Base-by-base conservation (phyloP, 1,284 basidiomycete species). In the Ganoderma sinense region DNA sequence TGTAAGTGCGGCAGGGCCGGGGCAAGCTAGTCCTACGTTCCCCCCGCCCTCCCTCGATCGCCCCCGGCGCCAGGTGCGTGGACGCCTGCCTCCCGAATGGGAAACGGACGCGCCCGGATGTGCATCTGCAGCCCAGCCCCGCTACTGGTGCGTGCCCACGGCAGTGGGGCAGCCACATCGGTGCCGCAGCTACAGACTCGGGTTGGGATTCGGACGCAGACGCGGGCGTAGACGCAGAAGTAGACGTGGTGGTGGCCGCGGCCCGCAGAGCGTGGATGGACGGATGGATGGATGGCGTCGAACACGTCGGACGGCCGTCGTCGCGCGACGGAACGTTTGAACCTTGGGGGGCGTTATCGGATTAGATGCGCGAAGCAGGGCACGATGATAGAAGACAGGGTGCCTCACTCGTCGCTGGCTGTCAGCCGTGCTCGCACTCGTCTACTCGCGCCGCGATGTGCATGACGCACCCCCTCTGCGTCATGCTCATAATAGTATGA, bases 341-440 rank as follows among this genome's bases (percentile, higher is more conserved):
- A 61, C 39, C 59, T 61, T 61, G 29, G 16, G 58, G 36, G 10
- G 1, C 39, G 59, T 61, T 61, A 61, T 61, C 59, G 59, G 59
- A 61, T 61, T 41, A 61, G 59, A 61, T 61, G 59, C 59, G n/a
- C 59, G 59, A 61, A 61, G 63, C 48, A 40, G 45, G 63, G 20
- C 23, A 31, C 29, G 43, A 31, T 18, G 43, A 64, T 53, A 23
- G 63, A 40, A 55, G 63, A 48, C 36, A 6, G 39, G 59, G 23
- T 41, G 59, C 23, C 59, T 41, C 14, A 61, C 59, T 26, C 23
- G 48, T 51, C 23, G 48, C 48, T 41, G 59, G 23, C 59, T 40
- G n/a, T n/a, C 0, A 16, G 36, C 31, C 18, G 55, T n/a, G 36
- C 10, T 36, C 36, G 36, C 18, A 14, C 56, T 39, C 20, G 20